Conservation (phyloP, 768 basidiomycete genomes). For the Termitomyces sp. region DNA sequence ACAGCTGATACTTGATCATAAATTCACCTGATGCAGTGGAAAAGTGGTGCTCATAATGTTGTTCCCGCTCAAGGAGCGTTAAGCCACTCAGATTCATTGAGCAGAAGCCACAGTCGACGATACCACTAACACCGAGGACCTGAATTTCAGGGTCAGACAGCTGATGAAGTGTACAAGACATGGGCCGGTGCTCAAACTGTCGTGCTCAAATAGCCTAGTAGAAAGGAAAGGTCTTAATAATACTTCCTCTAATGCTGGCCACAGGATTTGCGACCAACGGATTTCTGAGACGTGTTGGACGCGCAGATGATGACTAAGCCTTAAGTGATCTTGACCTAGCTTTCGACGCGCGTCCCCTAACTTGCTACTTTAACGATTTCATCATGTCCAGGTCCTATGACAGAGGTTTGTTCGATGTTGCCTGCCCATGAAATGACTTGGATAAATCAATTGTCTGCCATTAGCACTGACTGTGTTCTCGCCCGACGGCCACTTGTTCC, state of each 20-base stretch:
- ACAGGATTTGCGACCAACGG: neutral
- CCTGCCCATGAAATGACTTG: neutral
- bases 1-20: neutral
- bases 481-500: conserved; percentile 98
- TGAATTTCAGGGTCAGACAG: conserved; percentile 7
- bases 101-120: conserved; percentile 50
- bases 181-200: neutral
- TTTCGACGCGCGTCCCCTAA: conserved; percentile 44
- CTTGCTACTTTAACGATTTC: conserved; percentile 12
- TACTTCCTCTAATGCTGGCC: neutral
- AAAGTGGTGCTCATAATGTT: conserved; percentile 55
- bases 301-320: conserved; percentile 7
- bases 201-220: neutral
- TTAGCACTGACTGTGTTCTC: conserved; percentile 96
- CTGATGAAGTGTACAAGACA: neutral
- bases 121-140: neutral
- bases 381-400: conserved; percentile 94
- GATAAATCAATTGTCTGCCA: neutral
- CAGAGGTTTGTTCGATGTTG: conserved; percentile 58
- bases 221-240: neutral
- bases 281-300: neutral
- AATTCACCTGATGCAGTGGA: conserved; percentile 9
- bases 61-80: conserved; percentile 32
- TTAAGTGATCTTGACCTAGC: neutral
- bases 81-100: conserved; percentile 31